Conservation (phyloP, 768 basidiomycete genomes). For the Leccinellum luteum region DNA sequence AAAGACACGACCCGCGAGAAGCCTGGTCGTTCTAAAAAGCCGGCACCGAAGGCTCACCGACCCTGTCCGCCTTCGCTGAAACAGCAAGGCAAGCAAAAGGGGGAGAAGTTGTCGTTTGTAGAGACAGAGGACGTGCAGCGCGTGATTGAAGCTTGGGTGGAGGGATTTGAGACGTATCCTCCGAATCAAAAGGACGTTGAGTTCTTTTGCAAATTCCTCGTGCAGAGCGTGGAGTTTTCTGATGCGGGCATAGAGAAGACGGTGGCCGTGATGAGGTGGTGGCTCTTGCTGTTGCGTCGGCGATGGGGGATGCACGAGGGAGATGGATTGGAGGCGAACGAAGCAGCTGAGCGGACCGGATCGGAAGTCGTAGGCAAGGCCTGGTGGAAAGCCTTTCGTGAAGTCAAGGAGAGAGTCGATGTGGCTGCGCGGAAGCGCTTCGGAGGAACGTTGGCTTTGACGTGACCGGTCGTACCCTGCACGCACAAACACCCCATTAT, state of each 20-base stretch:
- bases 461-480: conserved; percentile 31
- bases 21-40: conserved; percentile 40
- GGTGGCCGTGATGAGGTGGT: conserved; percentile 75
- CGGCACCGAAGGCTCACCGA: conserved; percentile 55
- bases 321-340: conserved; percentile 33
- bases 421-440: conserved; percentile 62
- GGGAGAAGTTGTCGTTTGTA: conserved; percentile 55
- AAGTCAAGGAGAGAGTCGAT: conserved; percentile 67
- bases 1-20: conserved; percentile 41
- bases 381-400: conserved; percentile 82
- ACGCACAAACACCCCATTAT: neutral
- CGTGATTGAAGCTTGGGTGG: conserved; percentile 76
- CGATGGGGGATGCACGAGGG: conserved; percentile 60
- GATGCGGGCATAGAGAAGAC: conserved; percentile 72
- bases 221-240: conserved; percentile 62
- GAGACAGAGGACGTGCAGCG: conserved; percentile 71
- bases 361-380: conserved; percentile 51
- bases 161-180: conserved; percentile 51
- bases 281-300: conserved; percentile 67
- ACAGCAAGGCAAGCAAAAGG: conserved; percentile 48
- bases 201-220: conserved; percentile 69
- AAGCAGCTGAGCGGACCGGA: conserved; percentile 30
- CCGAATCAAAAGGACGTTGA: conserved; percentile 75
- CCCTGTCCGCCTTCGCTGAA: conserved; percentile 51
- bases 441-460: conserved; percentile 67